Evolutionary conservation across 371 early-diverging fungal genomes (phyloP), one percentile per base, ranked within the genome.

Genomic region (Mortierella sp.): DNA sequence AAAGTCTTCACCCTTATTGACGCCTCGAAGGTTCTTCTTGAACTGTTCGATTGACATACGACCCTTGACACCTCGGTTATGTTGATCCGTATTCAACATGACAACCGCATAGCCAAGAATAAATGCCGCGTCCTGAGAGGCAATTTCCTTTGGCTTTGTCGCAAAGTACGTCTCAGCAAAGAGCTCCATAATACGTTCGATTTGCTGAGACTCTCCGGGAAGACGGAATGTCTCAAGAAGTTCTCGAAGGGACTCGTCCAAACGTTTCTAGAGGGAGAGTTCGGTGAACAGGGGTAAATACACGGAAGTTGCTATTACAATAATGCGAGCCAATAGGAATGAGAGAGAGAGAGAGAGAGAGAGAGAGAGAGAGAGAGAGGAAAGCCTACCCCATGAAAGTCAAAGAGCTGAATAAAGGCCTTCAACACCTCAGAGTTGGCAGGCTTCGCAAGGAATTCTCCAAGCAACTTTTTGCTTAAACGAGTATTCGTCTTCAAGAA

Each of bases 131-230:
- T 93, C 92, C 44, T 85, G 81, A 59, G 84, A 88, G 16, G 88
- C 89, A 68, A 95, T 87, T n/a, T 90, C 88, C 25, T 62, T 69
- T 18, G 91, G 89, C 16, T 83, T 85, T 29, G 87, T 83, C 37
- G 88, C 90, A 80, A 86, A 93, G 80, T 92, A 98, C 0, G 86
- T 87, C 4, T 85, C 87, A 15, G 96, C 90, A 86, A 97, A 98
- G 0, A 91, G 85, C 64, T 94, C 95, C 62, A 98, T 88, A 29
- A 98, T 93, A 21, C 98, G 89, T 66, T 95, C 93, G 62, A 98
- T 97, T 74, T 95, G 93, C 82, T 98, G 97, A 29, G 95, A 89
- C 83, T 98, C 99, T 37, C 98, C 98, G 4, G 96, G 96, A 19
- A 98, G 81, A 55, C 97, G 89, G 87, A 98, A 98, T 12, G 91